Evolutionary conservation across 257 asterid species (phyloP).

Genomic region (Fraxinus quadrangulata): DNA sequence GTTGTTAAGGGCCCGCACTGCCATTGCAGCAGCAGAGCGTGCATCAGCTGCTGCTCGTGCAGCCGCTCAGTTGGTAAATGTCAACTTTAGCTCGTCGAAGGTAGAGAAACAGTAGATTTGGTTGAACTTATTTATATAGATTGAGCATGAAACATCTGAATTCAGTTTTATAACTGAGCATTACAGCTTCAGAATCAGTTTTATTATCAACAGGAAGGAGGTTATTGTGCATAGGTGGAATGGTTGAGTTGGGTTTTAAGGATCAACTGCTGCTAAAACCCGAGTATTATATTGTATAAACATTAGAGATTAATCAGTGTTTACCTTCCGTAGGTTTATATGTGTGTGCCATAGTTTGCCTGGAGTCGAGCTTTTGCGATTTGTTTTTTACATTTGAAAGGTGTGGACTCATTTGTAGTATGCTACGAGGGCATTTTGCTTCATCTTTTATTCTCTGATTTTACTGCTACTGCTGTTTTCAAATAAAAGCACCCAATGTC

Average conservation of each 20-base stretch:
- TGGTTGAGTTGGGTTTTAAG: background rate
- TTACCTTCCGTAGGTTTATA: background rate
- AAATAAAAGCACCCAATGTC: background rate
- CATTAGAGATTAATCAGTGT: background rate
- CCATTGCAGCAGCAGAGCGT: slow-evolving; percentile 90
- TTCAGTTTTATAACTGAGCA: background rate
- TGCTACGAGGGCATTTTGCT: background rate
- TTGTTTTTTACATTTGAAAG: background rate
- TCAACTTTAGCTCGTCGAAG: slow-evolving; percentile 36
- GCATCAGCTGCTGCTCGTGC: slow-evolving; percentile 94
- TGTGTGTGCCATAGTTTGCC: background rate
- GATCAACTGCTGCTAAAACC: background rate
- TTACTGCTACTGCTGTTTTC: background rate
- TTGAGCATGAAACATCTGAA: background rate
- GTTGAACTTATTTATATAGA: background rate
- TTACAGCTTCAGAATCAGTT: background rate
- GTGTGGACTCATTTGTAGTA: background rate
- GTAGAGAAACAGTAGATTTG: slow-evolving; percentile 36
- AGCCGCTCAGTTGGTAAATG: slow-evolving; percentile 73
- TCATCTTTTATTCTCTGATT: background rate
- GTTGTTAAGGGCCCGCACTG: slow-evolving; percentile 69
- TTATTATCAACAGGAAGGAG: background rate
- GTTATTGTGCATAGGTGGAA: background rate
- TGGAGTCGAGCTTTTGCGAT: background rate
- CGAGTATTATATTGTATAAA: background rate